Evolutionary conservation across 371 early-diverging fungal species (phyloP), one percentile per base, ranked within the genome.

Genomic region (Fennellomyces sp.): DNA sequence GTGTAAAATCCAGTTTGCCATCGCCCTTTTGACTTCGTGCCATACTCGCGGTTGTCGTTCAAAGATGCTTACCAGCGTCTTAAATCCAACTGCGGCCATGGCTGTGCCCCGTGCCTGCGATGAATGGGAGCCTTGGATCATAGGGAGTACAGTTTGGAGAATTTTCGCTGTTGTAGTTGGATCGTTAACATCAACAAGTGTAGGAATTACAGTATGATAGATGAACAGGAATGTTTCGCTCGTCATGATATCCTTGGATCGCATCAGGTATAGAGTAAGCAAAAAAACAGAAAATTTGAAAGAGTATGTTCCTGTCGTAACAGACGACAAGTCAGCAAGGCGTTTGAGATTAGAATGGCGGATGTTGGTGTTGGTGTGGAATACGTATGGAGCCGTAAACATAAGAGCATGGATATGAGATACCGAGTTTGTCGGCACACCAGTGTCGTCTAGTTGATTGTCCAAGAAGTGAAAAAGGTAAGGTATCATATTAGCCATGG

Each of bases 21-120:
- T 66, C 0, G 83, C 74, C 38, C 72, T 72, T 21, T 81, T 80
- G 0, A 86, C 64, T 15, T 84, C 82, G 49, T 81, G 83, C 86
- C 86, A 86, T 1, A 80, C 73, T 10, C 86, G 79, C 10, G 86
- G 81, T 39, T 86, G 86, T 6, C 70, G 69, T 23, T 75, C 69
- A 66, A 75, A 76, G 2, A 83, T 68, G 13, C 70, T 64, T 2
- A 66, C 70, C 7, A 86, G 56, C n/a, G 78, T 71, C 30, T 72
- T 70, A 27, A 84, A 70, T 17, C 82, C 84, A 13, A 86, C 63
- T 35, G 76, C 73, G 2, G 84, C 71, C 72, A 82, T 72, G 5
- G 71, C 60, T 5, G 76, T 71, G 27, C 66, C 58, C 12, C 56
- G 41, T 13, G 36, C 17, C n/a, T 68, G 72, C n/a, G 48, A 30